Evolutionary conservation across 495 filamentous ascomycete genomes (phyloP).

Genomic region (Aspergillus leporis): DNA sequence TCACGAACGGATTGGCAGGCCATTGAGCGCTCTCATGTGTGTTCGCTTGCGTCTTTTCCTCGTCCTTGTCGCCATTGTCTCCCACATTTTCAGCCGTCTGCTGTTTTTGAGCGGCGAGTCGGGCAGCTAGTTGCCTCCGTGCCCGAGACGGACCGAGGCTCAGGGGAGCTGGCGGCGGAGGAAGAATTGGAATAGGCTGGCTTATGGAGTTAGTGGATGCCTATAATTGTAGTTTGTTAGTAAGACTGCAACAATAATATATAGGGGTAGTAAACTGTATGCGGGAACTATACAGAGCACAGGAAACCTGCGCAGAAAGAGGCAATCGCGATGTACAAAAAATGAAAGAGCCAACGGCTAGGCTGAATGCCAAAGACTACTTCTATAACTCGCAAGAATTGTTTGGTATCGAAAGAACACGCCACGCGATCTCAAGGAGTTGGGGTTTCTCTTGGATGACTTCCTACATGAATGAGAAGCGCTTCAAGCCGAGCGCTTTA

Average conservation of each 20-base stretch:
- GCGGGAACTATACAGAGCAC: background rate
- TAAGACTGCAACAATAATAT: slow-evolving; percentile 3
- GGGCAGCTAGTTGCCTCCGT: slow-evolving; percentile 77
- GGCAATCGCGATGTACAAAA: slow-evolving; percentile 7
- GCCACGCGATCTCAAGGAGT: slow-evolving; percentile 20
- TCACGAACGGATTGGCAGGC: slow-evolving; percentile 46
- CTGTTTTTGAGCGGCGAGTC: slow-evolving; percentile 77
- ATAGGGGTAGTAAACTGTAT: background rate
- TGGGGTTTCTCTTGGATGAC: slow-evolving; percentile 18
- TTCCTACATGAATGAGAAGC: slow-evolving; percentile 22
- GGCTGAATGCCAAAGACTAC: slow-evolving; percentile 15
- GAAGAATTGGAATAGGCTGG: slow-evolving; percentile 48
- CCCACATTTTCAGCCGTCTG: slow-evolving; percentile 44
- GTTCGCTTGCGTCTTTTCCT: slow-evolving; percentile 13
- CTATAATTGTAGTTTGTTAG: slow-evolving; percentile 15
- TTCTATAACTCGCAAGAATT: slow-evolving; percentile 18
- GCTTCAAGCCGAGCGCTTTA: slow-evolving; percentile 19
- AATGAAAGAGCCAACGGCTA: slow-evolving; percentile 9
- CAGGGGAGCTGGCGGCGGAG: slow-evolving; percentile 49
- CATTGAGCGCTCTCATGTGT: slow-evolving; percentile 29
- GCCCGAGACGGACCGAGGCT: slow-evolving; percentile 86
- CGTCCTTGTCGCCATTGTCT: slow-evolving; percentile 21
- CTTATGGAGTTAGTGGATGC: slow-evolving; percentile 37
- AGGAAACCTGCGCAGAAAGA: background rate
- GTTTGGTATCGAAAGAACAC: slow-evolving; percentile 10